Conservation (phyloP, 2,329 filamentous ascomycete species). For the Sarocladium strictum region DNA sequence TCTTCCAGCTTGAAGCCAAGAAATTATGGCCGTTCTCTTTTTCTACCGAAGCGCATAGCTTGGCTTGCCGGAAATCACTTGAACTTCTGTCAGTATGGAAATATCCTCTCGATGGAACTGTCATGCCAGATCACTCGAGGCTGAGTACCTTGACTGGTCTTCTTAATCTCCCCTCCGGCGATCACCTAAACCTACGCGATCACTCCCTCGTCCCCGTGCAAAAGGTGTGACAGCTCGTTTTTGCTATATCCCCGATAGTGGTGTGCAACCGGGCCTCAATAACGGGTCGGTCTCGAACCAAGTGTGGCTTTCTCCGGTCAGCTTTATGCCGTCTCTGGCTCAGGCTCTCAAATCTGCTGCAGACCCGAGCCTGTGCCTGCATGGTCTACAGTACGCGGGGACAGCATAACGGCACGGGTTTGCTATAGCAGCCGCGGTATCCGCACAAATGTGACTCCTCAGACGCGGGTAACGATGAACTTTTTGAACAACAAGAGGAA, state of each 20-base stretch:
- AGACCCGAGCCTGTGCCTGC: not conserved
- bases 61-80: not conserved
- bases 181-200: not conserved
- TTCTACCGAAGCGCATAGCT: not conserved
- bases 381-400: not conserved
- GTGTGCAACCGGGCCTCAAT: not conserved
- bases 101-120: not conserved
- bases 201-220: not conserved
- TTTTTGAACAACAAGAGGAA: too few species aligned
- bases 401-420: not conserved
- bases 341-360: not conserved
- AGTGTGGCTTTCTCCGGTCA: constrained; percentile 2
- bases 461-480: too few species aligned
- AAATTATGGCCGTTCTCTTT: not conserved
- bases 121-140: not conserved
- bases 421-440: not conserved
- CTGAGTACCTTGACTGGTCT: not conserved
- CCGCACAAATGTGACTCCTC: too few species aligned
- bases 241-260: not conserved
- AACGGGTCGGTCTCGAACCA: constrained; percentile 5
- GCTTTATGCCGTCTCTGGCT: not conserved
- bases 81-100: not conserved
- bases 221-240: not conserved
- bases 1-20: not conserved
- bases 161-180: not conserved